Evolutionary conservation across 176 grass and related monocot species (phyloP).

Genomic region (Musa troglodytarum): DNA sequence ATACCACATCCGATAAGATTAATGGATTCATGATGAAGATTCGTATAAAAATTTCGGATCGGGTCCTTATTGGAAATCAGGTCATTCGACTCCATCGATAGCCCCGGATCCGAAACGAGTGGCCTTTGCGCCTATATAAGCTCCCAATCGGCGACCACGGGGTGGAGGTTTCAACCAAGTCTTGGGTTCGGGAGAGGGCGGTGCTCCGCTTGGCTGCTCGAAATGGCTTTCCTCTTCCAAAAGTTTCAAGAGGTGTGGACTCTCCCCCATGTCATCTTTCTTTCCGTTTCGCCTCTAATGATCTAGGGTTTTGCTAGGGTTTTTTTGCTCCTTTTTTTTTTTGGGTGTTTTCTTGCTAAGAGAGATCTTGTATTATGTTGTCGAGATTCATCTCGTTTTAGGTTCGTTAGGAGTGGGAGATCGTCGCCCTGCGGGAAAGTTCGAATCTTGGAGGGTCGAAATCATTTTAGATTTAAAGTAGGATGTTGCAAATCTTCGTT

Average conservation of each 20-base stretch:
- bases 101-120: no score
- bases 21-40: no score
- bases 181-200: neutral
- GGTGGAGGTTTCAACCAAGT: neutral
- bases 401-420: neutral
- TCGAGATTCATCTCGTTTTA: neutral
- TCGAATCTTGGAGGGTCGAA: neutral
- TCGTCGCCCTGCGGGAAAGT: neutral
- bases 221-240: conserved; percentile 19
- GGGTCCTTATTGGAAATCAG: no score
- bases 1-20: no score
- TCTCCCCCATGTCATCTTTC: neutral
- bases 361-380: neutral
- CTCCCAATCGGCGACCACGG: neutral
- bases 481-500: no score
- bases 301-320: neutral
- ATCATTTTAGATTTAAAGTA: neutral
- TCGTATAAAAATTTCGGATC: no score
- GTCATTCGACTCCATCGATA: no score
- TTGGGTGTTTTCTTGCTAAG: no score
- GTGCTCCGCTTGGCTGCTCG: neutral
- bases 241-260: conserved; percentile 9
- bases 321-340: neutral
- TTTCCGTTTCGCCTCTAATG: neutral
- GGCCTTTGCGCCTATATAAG: neutral